These are phyloP conservation scores for Hordeum marinum DNA, from an alignment of 176 grass and related monocot species.

Conservation along the genomic window DNA sequence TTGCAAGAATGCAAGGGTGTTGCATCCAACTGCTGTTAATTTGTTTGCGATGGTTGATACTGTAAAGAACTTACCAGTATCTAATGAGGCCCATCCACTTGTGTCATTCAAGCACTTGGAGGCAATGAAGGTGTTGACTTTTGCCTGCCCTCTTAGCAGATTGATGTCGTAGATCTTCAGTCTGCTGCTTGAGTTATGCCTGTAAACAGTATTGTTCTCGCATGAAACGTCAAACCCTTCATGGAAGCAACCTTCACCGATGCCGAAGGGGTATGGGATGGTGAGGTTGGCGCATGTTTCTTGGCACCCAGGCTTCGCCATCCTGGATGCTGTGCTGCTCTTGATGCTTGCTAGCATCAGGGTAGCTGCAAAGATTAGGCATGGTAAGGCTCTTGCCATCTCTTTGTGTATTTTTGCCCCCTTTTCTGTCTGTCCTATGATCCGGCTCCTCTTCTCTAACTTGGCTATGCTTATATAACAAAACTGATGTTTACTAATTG, in stretches of 20 bases:
- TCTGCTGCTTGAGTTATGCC: not conserved
- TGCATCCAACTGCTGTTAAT: conserved; percentile 36
- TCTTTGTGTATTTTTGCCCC: not conserved
- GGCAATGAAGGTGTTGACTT: conserved; percentile 16
- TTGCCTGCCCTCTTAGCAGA: not conserved
- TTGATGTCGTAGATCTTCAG: conserved; percentile 24
- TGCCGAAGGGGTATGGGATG: conserved; percentile 39
- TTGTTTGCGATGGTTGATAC: conserved; percentile 34
- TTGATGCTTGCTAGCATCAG: conserved; percentile 25
- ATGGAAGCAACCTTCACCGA: conserved; percentile 20
- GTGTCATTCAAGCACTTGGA: not conserved
- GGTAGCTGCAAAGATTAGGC: not conserved
- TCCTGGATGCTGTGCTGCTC: conserved; percentile 7
- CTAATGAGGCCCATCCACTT: not conserved
- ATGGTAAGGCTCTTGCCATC: conserved; percentile 11
- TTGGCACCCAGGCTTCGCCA: conserved; percentile 24
- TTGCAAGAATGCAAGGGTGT: conserved; percentile 21
- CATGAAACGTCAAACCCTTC: conserved; percentile 33
- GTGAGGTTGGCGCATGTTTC: conserved; percentile 21
- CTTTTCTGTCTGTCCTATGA: not conserved
- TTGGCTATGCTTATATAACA: conserved; percentile 13
- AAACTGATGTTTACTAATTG: not conserved
- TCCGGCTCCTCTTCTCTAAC: not conserved
- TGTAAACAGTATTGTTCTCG: conserved; percentile 1
- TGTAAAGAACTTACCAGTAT: not conserved